phyloP scores from a whole-genome alignment of 2,329 filamentous ascomycete genomes.

The Aspergillus flavus region DNA sequence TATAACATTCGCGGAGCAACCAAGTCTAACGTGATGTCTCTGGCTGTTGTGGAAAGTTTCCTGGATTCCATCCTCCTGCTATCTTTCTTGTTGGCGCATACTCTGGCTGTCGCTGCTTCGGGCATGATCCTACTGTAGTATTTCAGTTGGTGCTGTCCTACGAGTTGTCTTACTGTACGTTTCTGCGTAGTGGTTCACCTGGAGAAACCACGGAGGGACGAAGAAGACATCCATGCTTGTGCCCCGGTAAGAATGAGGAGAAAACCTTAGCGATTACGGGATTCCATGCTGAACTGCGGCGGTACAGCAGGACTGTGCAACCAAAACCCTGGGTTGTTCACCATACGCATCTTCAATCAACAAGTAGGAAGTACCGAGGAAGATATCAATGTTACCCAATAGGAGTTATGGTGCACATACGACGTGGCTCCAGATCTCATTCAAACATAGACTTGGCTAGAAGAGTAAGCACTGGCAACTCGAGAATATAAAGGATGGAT shows the following conservation, averaged over 20 bases:
- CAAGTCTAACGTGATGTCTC: neutral
- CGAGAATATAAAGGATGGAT: no score
- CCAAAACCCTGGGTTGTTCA: neutral
- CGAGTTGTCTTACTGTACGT: neutral
- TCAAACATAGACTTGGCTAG: no score
- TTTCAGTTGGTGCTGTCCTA: neutral
- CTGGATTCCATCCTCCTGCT: no score
- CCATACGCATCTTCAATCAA: neutral
- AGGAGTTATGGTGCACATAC: no score
- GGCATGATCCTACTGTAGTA: neutral
- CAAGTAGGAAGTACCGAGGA: neutral
- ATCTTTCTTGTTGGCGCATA: neutral
- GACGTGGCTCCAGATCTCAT: no score
- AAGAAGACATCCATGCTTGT: neutral
- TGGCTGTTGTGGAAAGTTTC: neutral
- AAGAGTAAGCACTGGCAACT: no score
- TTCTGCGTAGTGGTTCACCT: neutral
- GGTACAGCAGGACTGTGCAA: neutral
- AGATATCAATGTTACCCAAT: neutral
- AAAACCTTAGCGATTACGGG: neutral
- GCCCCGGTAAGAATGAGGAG: neutral
- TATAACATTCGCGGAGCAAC: neutral
- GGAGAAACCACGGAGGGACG: neutral
- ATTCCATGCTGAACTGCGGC: neutral
- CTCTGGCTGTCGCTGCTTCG: neutral